phyloP scores from a whole-genome alignment of 371 early-diverging fungal species.

The Lichtheimia ramosa region DNA sequence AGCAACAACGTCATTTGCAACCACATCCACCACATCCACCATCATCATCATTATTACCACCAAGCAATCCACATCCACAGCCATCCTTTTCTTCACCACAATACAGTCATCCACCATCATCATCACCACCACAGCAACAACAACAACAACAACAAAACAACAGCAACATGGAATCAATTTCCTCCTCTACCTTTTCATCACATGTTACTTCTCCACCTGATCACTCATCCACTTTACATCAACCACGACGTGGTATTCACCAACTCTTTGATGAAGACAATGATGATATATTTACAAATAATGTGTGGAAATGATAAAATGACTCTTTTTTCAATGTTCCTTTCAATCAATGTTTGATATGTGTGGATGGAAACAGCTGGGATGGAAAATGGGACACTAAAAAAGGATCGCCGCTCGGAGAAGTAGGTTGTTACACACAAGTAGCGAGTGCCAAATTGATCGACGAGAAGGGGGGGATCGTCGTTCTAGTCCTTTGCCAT shows the following conservation, averaged over 20 bases:
- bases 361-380: too few species aligned
- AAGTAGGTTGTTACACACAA: background rate
- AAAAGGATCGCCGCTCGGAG: too few species aligned
- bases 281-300: slow-evolving; percentile 19
- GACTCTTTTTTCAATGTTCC: too few species aligned
- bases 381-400: too few species aligned
- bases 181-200: too few species aligned
- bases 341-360: too few species aligned
- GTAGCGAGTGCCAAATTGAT: background rate
- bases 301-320: slow-evolving; percentile 26
- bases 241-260: background rate
- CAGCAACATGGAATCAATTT: too few species aligned
- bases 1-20: background rate
- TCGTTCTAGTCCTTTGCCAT: background rate
- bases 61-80: slow-evolving; percentile 7
- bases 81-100: slow-evolving; percentile 7
- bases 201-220: background rate
- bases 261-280: slow-evolving; percentile 12
- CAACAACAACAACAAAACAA: background rate
- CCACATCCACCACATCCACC: background rate
- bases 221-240: background rate
- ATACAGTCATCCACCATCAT: background rate
- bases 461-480: slow-evolving; percentile 1
- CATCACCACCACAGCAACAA: background rate
- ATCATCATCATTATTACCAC: background rate